Conservation (phyloP, 2,329 filamentous ascomycete species). For the Blastomyces emzantsi region DNA sequence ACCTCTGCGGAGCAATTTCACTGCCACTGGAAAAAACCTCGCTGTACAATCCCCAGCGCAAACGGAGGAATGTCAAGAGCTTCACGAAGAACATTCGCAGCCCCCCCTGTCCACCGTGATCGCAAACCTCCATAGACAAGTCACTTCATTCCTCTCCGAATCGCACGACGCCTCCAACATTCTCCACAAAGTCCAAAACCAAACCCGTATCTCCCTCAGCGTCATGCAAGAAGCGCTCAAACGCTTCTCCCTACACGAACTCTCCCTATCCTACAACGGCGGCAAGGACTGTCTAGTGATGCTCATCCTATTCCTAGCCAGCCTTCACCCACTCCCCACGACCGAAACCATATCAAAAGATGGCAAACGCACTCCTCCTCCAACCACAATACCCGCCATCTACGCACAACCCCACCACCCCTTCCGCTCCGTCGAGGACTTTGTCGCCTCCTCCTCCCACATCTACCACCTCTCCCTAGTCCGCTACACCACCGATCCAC, state of each 20-base stretch:
- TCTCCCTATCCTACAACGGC: slow-evolving; percentile 92
- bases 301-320: slow-evolving; percentile 72
- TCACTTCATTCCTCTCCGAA: slow-evolving; percentile 58
- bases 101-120: slow-evolving; percentile 49
- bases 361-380: slow-evolving; percentile 35
- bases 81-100: slow-evolving; percentile 10
- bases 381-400: slow-evolving; percentile 65
- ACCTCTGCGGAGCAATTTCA: not conserved
- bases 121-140: slow-evolving; percentile 51
- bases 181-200: slow-evolving; percentile 59
- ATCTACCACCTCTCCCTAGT: slow-evolving; percentile 67
- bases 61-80: not conserved
- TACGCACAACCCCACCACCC: slow-evolving; percentile 82
- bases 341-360: not conserved
- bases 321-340: slow-evolving; percentile 31
- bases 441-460: slow-evolving; percentile 58
- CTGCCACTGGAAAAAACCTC: not conserved
- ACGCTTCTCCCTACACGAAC: slow-evolving; percentile 65
- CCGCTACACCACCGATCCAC: slow-evolving; percentile 58
- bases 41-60: not conserved
- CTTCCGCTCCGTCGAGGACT: slow-evolving; percentile 76
- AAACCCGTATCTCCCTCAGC: slow-evolving; percentile 61
- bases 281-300: slow-evolving; percentile 97
- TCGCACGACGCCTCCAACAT: slow-evolving; percentile 46
- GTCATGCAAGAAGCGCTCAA: slow-evolving; percentile 68